Base-by-base conservation (phyloP, 1,139 yeast genomes). In the Citeromyces hawaiiensis region DNA sequence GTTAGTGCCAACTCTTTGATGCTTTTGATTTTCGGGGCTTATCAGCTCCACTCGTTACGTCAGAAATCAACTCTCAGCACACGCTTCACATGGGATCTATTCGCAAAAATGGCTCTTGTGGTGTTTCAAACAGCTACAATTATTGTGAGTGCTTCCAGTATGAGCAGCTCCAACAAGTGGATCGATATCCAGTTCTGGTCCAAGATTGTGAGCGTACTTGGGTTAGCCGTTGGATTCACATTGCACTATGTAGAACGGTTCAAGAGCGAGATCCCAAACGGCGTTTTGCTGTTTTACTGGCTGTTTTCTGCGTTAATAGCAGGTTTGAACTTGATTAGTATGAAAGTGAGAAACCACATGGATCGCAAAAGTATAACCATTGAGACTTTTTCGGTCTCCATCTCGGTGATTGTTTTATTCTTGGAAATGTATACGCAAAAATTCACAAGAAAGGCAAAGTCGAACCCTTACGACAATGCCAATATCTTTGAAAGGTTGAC, bases 241-340 rank as follows among this genome's bases (percentile, higher is more conserved):
- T 61, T 85, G 33, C 85, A 83, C 47, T 81, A 78, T 56, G 55
- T 83, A 41, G 97, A 88, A 54, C 81, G 76, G 51, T 73, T 70
- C 55, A 74, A 83, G 51, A 55, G 77, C 7, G 46, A 44, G 33
- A 71, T 83, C 35, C 78, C 96, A 2, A 73, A 71, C 49, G 82
- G 94, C 2, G 68, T 74, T 1, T 60, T 87, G 37, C 67, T 91
- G 36, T 68, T 82, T 47, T 91, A 74, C 59, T 88, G 96, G 96
- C 63, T 83, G 38, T 65, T 77, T 42, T 66, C 72, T 38, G 48
- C 70, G 0, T 45, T 71, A 2, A 49, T 68, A 29, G 68, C 65
- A 5, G 41, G 64, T 27, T 58, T 70, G 42, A 69, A 68, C 48
- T 49, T 72, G 5, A 47, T 69, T 36, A 74, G 77, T 48, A 57